phyloP scores from a whole-genome alignment of 73 alveolate species.

The Breviolum minutum region DNA sequence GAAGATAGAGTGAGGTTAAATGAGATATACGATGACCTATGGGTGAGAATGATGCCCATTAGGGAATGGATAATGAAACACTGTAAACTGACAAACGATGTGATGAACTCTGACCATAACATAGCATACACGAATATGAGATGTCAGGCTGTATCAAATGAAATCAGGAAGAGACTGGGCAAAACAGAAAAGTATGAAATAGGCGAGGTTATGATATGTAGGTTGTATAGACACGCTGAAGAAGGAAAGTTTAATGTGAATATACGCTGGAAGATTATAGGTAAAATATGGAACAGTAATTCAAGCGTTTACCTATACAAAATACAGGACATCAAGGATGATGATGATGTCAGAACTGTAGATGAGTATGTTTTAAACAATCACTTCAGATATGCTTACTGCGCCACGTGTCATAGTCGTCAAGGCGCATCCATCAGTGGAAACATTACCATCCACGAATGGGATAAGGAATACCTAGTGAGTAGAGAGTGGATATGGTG shows the following conservation, averaged over 20 bases:
- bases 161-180: conserved; percentile 24
- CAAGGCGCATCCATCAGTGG: conserved; percentile 19
- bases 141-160: conserved; percentile 9
- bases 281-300: too few relatives aligned
- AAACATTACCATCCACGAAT: background rate
- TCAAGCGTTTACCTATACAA: background rate
- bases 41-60: conserved; percentile 24
- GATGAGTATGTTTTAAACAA: background rate
- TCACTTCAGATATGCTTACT: background rate
- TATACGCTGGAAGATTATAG: background rate
- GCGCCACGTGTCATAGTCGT: background rate
- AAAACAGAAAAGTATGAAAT: background rate
- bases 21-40: background rate
- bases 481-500: background rate
- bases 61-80: conserved; percentile 1
- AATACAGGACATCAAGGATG: background rate
- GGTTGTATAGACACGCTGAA: background rate
- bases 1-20: too few relatives aligned
- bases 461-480: background rate
- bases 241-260: background rate
- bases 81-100: background rate
- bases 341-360: background rate
- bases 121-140: conserved; percentile 9
- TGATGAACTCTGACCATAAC: background rate
- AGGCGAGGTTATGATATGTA: background rate